Evolutionary conservation across 768 basidiomycete species (phyloP).

Genomic region (Pisolithus marmoratus): DNA sequence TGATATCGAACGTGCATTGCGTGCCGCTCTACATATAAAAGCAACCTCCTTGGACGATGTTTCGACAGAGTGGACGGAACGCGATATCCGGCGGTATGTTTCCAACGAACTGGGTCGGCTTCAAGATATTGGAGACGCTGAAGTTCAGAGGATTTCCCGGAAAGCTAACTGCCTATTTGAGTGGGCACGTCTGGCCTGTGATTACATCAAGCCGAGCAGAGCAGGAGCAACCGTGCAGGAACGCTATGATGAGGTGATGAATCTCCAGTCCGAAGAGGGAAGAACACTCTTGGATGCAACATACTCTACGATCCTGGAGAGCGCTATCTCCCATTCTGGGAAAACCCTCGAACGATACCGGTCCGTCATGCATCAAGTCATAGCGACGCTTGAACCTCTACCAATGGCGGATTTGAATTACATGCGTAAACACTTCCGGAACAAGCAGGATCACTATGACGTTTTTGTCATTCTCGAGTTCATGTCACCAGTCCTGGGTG

Average conservation of each 20-base stretch:
- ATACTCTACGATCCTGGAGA: neutral
- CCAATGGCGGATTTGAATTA: no score
- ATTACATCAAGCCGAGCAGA: constrained; percentile 1
- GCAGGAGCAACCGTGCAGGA: neutral
- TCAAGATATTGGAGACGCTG: neutral
- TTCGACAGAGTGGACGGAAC: neutral
- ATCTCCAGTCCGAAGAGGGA: neutral
- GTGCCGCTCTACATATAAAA: no score
- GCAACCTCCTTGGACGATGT: neutral
- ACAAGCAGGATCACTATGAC: no score
- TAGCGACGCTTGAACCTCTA: no score
- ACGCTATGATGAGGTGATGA: neutral
- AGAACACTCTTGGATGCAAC: neutral
- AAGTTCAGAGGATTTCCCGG: neutral
- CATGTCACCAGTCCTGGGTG: no score
- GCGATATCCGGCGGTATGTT: neutral
- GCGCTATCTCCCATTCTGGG: no score
- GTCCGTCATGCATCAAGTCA: neutral
- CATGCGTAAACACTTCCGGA: no score
- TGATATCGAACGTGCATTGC: no score
- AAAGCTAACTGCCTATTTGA: constrained; percentile 16
- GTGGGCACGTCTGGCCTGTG: constrained; percentile 17
- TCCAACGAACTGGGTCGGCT: neutral
- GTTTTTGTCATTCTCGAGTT: no score
- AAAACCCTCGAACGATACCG: neutral